A percentile compares a stretch with the other conserved stretches of the same genome.
Evolutionary conservation across 2,329 filamentous ascomycete genomes (phyloP).

Genomic region (Fusarium robinianum): DNA sequence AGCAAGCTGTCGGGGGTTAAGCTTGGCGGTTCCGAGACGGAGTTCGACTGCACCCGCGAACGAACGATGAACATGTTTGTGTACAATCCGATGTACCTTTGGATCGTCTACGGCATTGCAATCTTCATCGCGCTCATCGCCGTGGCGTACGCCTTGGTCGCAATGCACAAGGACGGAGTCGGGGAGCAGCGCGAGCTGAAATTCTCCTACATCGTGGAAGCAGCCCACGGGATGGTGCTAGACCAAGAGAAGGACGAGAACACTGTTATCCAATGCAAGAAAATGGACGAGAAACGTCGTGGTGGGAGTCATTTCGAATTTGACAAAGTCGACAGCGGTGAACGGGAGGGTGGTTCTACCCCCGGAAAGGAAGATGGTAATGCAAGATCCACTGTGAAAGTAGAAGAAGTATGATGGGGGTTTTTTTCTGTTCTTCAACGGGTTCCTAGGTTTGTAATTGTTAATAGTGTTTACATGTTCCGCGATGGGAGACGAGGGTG

Average conservation of each 20-base stretch:
- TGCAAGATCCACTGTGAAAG: no score
- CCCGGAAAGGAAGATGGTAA: no score
- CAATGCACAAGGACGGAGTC: slow-evolving; percentile 23
- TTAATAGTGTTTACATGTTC: no score
- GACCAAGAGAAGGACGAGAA: neutral
- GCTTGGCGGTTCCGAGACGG: slow-evolving; percentile 8
- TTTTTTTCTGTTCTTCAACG: no score
- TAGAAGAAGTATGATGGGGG: no score
- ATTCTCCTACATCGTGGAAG: slow-evolving; percentile 21
- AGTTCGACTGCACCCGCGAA: slow-evolving; percentile 18
- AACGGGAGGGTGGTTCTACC: no score
- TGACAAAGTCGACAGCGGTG: no score
- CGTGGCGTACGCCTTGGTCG: slow-evolving; percentile 18
- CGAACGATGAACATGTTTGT: slow-evolving; percentile 18
- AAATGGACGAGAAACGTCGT: no score
- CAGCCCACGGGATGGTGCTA: slow-evolving; percentile 2
- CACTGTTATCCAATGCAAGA: neutral
- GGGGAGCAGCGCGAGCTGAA: slow-evolving; percentile 24
- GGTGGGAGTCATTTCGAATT: no score
- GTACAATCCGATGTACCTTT: slow-evolving; percentile 18
- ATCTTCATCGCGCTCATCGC: slow-evolving; percentile 16
- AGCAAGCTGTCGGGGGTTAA: slow-evolving; percentile 15
- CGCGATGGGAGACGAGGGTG: no score
- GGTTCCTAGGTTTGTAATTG: no score
- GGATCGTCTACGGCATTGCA: slow-evolving; percentile 12